These are phyloP conservation scores for Endotrypanum monterogeii DNA, from an alignment of 208 protist species.

Conservation along the genomic window DNA sequence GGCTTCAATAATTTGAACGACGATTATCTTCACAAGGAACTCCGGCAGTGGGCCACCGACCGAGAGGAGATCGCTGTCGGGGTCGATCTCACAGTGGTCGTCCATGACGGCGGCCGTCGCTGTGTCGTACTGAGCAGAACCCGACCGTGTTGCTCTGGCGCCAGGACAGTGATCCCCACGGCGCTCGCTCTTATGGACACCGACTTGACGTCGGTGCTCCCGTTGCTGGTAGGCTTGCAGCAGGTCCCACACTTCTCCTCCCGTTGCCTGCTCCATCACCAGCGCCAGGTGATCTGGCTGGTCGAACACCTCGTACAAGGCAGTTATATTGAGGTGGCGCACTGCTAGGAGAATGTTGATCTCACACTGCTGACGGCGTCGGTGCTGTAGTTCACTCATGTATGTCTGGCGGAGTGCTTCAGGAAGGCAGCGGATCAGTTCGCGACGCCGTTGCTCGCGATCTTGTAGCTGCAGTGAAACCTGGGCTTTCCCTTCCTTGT, in stretches of 20 bases:
- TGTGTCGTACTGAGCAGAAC: not conserved
- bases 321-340: slow-evolving; percentile 60
- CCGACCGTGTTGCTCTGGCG: not conserved
- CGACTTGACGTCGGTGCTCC: not conserved
- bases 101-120: slow-evolving; percentile 13
- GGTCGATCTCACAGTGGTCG: not conserved
- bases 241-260: slow-evolving; percentile 59
- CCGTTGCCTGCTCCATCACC: slow-evolving; percentile 80
- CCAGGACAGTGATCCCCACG: no score
- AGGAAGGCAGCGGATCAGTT: slow-evolving; percentile 35
- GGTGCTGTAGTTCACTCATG: slow-evolving; percentile 42
- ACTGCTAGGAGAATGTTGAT: slow-evolving; percentile 69
- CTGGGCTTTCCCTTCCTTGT: not conserved
- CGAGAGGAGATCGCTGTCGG: slow-evolving; percentile 23
- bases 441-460: slow-evolving; percentile 25
- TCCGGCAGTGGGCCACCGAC: slow-evolving; percentile 53
- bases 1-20: slow-evolving; percentile 60
- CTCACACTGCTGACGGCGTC: slow-evolving; percentile 67
- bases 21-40: slow-evolving; percentile 64
- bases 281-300: slow-evolving; percentile 49
- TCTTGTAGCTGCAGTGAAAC: not conserved
- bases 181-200: not conserved
- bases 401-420: slow-evolving; percentile 37
- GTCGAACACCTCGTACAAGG: slow-evolving; percentile 71
- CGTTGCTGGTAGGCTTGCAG: slow-evolving; percentile 35